A percentile compares a stretch with the other conserved stretches of the same genome.
phyloP scores from a whole-genome alignment of 1,284 basidiomycete genomes.

The Gastroboletus turbinatus region DNA sequence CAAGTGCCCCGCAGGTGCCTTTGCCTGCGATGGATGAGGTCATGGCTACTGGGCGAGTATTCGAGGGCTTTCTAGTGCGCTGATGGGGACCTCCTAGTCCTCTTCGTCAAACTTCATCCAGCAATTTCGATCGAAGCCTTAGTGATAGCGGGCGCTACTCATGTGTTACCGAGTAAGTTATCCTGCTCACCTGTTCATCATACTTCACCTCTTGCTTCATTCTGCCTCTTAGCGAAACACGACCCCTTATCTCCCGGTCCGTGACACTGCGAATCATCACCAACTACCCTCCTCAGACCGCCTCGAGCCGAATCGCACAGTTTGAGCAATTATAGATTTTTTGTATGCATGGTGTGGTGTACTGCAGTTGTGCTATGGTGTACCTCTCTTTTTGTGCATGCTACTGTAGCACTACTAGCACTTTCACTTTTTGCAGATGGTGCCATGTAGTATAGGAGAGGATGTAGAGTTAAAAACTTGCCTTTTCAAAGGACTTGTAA shows the following conservation, averaged over 20 bases:
- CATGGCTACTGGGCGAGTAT: constrained; percentile 34
- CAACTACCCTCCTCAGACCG: constrained; percentile 17
- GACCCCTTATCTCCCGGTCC: constrained; percentile 37
- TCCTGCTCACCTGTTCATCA: background rate
- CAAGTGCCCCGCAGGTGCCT: constrained; percentile 34
- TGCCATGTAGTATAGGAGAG: too few relatives aligned
- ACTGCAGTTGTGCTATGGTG: too few relatives aligned
- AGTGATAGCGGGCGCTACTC: constrained; percentile 18
- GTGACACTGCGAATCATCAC: constrained; percentile 33
- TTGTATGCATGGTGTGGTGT: too few relatives aligned
- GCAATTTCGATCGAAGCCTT: constrained; percentile 25
- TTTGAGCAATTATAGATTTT: too few relatives aligned
- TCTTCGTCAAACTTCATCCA: constrained; percentile 25
- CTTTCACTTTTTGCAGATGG: too few relatives aligned
- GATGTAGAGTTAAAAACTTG: too few relatives aligned
- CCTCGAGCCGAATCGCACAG: constrained; percentile 23
- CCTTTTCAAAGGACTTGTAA: too few relatives aligned
- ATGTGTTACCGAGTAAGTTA: constrained; percentile 22
- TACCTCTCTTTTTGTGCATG: too few relatives aligned
- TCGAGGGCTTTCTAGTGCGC: background rate
- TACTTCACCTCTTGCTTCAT: constrained; percentile 3
- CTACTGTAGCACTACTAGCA: too few relatives aligned
- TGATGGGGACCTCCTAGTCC: constrained; percentile 13
- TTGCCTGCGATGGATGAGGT: constrained; percentile 40
- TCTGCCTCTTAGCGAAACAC: constrained; percentile 34